Percentiles rank a stretch among this genome's conserved stretches.
Conservation (phyloP, 345 rosid genomes). For the Eucalyptus albens region DNA sequence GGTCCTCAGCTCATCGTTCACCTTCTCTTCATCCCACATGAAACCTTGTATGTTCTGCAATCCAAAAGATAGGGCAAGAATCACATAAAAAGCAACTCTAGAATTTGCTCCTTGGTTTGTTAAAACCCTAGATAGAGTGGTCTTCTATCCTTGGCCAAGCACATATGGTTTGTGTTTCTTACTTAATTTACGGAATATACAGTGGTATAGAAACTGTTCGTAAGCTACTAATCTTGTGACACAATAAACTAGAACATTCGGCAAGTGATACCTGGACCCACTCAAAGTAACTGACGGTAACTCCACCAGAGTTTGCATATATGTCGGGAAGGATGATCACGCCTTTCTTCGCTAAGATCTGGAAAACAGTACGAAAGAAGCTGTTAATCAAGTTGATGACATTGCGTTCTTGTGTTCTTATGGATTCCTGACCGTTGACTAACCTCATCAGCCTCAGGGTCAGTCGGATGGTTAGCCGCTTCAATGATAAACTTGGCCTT, state of each 20-base stretch:
- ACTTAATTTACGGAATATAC: not conserved
- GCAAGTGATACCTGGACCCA: constrained; percentile 81
- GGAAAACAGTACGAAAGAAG: not conserved
- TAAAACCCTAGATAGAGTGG: not conserved
- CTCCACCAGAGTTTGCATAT: constrained; percentile 95
- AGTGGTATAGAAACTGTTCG: not conserved
- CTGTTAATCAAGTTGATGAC: not conserved
- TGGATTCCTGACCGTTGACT: not conserved
- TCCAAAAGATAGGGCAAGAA: not conserved
- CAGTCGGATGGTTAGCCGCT: constrained; percentile 98
- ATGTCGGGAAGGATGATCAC: constrained; percentile 92
- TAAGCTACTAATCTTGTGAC: not conserved
- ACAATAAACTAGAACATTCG: not conserved
- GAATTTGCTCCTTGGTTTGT: not conserved
- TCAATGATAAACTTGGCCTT: constrained; percentile 85
- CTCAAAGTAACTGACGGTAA: constrained; percentile 95
- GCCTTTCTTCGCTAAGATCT: constrained; percentile 82
- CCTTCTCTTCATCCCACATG: constrained; percentile 95
- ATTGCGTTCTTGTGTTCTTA: not conserved
- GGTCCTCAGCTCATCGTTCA: constrained; percentile 59
- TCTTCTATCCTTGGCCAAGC: not conserved
- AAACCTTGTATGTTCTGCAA: constrained; percentile 93
- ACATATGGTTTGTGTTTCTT: not conserved
- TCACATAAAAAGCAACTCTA: not conserved
- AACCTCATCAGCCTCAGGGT: constrained; percentile 96